Base-by-base conservation (phyloP, 805 yeast species). In the Starmerella vaccinii region DNA sequence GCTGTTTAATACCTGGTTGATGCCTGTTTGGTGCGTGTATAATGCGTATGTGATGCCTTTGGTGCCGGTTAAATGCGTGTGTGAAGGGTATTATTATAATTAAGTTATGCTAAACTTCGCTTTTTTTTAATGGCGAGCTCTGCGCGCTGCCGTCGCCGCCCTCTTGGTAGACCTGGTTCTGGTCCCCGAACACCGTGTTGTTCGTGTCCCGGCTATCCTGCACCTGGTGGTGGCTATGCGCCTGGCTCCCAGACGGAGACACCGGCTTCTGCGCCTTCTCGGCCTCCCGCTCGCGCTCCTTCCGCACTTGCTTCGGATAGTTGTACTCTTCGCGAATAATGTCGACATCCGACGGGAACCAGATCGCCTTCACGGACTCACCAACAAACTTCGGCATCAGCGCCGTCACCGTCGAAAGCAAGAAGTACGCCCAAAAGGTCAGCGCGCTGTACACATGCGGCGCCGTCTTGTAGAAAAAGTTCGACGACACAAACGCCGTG, bases 281-380 rank as follows among this genome's bases (percentile, higher is more conserved):
- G 1, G 33, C 27, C 33, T 37, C 27, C 10, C 12, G 43, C 15
- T n/a, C n/a, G 5, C 46, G 51, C 47, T 19, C 19, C 37, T 47
- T 49, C 40, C 35, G 51, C 19, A 43, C 35, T 19, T 30, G 46
- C 30, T 43, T 43, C 26, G 46, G 46, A 16, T 30, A 43, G 29
- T 43, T 29, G 29, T 29, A 29, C 21, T 35, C 63, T 58, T 82
- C 90, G 49, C 92, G 71, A 45, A 84, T 71, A 49, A 83, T 77
- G 59, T 84, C 94, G 42, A 80, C 72, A 61, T 84, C 92, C 34
- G 67, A 62, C 2, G 94, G 94, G 47, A 59, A 61, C 65, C 76
- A 81, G 50, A 78, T 68, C 49, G 74, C 69, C 58, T 65, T 74
- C 46, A 75, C 55, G 40, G 76, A 67, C 59, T 80, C 80, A 57